Base-by-base conservation (phyloP, 1,284 basidiomycete genomes). In the Leccinum griseonigrum region DNA sequence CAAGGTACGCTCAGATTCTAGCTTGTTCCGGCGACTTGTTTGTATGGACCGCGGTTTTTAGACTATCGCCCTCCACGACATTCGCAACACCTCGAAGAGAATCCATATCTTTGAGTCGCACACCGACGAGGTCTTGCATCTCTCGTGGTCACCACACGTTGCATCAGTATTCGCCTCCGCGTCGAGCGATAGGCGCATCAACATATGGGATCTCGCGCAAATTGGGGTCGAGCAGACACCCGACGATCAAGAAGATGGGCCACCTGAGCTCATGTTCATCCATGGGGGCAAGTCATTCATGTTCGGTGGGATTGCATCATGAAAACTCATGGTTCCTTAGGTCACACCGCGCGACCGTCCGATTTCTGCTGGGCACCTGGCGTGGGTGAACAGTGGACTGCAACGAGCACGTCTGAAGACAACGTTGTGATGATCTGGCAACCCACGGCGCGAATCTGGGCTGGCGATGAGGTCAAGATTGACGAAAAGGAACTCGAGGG, bases 161-260 rank as follows among this genome's bases (percentile, higher is more conserved):
- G 84, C 89, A 7, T 94, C 92, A 3, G 85, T 97, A 62, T 97
- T 98, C 68, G 95, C 95, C 0, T 95, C 92, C 4, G 95, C 95
- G 0, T 93, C 92, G 0, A 91, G 94, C 58, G 97, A 99, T 74
- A 85, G 97, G 36, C 84, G 97, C 22, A 86, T 99, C 64, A 97
- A 97, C 69, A 81, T 99, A 56, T 99, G 97, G 97, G 96, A 99
- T 78, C 78, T 98, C 57, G 85, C 88, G 43, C 86, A 91, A 67
- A 98, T 99, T 66, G 97, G 97, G 1, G 87, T 91, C 57, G 97
- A 99, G 76, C 97, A 99, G 75, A 94, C 94, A 1, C 96, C 97
- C 2, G 97, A 99, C 68, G 97, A 99, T 72, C 93, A 95, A 57
- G 97, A 99, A 76, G 97, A 99, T 72, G 97, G 97, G 66, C 88